phyloP scores from a whole-genome alignment of 1,284 basidiomycete species.

The Veloporphyrellus conicus region DNA sequence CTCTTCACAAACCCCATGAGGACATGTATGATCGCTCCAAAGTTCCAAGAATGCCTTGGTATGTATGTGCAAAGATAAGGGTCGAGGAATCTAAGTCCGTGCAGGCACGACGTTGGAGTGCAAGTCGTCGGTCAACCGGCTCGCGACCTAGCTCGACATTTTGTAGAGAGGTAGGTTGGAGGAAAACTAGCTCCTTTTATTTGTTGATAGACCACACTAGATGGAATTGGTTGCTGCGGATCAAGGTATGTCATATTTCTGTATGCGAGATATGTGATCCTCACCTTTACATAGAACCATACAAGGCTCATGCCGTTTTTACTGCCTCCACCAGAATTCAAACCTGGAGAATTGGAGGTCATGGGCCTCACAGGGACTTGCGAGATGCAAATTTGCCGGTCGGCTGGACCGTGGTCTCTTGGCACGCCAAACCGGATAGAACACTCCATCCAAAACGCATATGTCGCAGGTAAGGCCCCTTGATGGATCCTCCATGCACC shows the following conservation, averaged over 20 bases:
- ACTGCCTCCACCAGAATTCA: conserved; percentile 91
- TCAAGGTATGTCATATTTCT: conserved; percentile 58
- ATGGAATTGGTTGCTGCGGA: conserved; percentile 89
- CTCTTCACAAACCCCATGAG: conserved; percentile 85
- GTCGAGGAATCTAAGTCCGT: neutral
- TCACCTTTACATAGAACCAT: conserved; percentile 63
- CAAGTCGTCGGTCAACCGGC: conserved; percentile 97
- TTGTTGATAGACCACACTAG: conserved; percentile 37
- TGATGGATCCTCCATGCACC: neutral
- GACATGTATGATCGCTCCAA: conserved; percentile 92
- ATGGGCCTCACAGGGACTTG: conserved; percentile 92
- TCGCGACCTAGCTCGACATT: conserved; percentile 91
- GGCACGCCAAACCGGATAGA: conserved; percentile 85
- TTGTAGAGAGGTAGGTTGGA: conserved; percentile 73
- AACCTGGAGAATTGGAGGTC: conserved; percentile 71
- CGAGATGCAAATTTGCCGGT: conserved; percentile 95
- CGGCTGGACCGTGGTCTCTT: conserved; percentile 94
- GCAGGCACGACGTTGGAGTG: conserved; percentile 92
- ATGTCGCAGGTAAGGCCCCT: conserved; percentile 67
- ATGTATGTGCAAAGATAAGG: conserved; percentile 18
- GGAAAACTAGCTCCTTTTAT: conserved; percentile 10
- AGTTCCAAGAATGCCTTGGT: conserved; percentile 96
- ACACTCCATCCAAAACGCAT: conserved; percentile 93
- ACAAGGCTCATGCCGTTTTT: conserved; percentile 90
- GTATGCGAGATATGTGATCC: neutral